These are phyloP conservation scores for Daldinia eschscholtzii DNA, from an alignment of 2,329 filamentous ascomycete genomes.

Conservation along the genomic window DNA sequence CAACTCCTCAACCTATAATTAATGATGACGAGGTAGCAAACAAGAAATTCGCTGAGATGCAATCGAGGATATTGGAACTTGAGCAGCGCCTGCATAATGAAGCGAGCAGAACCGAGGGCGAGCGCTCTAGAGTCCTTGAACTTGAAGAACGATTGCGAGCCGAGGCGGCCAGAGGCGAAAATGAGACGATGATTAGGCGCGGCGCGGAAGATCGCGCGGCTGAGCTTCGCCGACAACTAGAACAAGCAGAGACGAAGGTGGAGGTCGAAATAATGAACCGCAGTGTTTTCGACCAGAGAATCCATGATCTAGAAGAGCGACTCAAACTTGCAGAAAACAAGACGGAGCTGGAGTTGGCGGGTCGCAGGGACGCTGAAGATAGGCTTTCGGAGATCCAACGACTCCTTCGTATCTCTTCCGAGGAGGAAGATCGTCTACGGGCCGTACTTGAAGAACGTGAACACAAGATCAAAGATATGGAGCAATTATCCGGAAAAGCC, in stretches of 20 bases:
- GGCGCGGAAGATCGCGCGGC: constrained; percentile 66
- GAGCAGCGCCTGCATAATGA: constrained; percentile 49
- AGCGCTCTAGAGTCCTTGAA: constrained; percentile 64
- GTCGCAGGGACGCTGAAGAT: constrained; percentile 77
- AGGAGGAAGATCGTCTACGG: constrained; percentile 77
- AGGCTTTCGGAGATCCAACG: constrained; percentile 78
- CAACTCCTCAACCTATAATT: constrained; percentile 60
- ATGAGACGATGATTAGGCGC: constrained; percentile 63
- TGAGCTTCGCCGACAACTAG: constrained; percentile 67
- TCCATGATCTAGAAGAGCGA: constrained; percentile 77
- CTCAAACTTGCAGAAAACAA: constrained; percentile 73
- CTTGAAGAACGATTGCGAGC: constrained; percentile 68
- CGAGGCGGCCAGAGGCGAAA: constrained; percentile 63
- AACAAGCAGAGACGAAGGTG: constrained; percentile 69
- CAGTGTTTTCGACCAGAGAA: constrained; percentile 69
- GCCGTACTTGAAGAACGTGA: constrained; percentile 77
- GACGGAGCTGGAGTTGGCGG: constrained; percentile 72
- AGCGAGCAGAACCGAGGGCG: constrained; percentile 45
- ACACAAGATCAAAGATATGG: constrained; percentile 71
- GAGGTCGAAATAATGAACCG: constrained; percentile 73
- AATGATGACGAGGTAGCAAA: constrained; percentile 65
- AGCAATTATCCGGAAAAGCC: constrained; percentile 67
- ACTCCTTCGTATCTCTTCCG: constrained; percentile 75
- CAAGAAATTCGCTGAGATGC: constrained; percentile 69
- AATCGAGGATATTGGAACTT: constrained; percentile 64